These are phyloP conservation scores for Solanum pinnatisectum DNA, from an alignment of 257 asterid species.

Conservation along the genomic window DNA sequence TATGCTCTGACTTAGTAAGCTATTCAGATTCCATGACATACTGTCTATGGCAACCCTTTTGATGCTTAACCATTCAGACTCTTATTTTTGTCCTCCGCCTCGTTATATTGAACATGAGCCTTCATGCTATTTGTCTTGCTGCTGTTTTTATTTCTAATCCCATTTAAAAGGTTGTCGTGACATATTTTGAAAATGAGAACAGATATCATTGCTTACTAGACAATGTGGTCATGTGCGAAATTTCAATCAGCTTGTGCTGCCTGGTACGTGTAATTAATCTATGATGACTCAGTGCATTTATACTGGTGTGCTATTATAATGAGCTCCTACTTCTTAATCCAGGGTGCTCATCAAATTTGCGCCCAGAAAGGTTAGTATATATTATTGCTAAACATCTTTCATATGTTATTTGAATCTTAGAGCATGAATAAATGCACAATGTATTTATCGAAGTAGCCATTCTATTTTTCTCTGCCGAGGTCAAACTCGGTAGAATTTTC, in stretches of 20 bases:
- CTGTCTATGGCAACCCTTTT: neutral
- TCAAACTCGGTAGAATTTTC: neutral
- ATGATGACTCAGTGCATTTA: neutral
- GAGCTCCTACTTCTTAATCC: constrained; percentile 7
- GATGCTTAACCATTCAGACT: neutral
- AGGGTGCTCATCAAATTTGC: constrained; percentile 37
- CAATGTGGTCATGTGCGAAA: constrained; percentile 34
- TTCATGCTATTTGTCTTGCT: neutral
- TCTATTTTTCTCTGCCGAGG: neutral
- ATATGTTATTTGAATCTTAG: neutral
- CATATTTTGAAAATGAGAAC: constrained; percentile 14
- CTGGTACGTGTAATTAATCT: constrained; percentile 28
- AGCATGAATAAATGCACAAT: neutral
- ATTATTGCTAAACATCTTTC: neutral
- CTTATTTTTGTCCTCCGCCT: neutral
- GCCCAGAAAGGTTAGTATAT: constrained; percentile 45
- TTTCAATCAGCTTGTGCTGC: constrained; percentile 30
- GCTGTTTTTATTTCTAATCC: neutral
- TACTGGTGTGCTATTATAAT: neutral
- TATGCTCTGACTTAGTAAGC: neutral
- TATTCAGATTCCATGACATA: neutral
- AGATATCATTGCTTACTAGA: constrained; percentile 30
- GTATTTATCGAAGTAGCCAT: neutral
- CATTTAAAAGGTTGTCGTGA: neutral
- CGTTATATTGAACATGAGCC: neutral